Evolutionary conservation across 768 basidiomycete species (phyloP), one percentile per base, ranked within the genome.

Genomic region (Tephrocybe sp.): DNA sequence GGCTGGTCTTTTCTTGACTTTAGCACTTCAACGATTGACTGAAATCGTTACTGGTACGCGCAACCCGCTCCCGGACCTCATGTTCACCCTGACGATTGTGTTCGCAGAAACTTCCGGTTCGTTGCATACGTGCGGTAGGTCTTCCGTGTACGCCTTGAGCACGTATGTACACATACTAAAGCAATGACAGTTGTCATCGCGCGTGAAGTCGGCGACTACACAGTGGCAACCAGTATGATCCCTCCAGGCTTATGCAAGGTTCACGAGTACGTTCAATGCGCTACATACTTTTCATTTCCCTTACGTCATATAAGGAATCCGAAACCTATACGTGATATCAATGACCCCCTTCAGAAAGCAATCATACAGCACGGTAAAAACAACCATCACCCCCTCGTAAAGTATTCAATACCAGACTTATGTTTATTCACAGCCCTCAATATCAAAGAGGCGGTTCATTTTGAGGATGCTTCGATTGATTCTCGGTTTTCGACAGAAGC

Each of bases 401-500:
- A 15, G 13, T 34, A 5, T 38, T 38, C 16, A 47, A 42, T 42
- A 42, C 29, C 19, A 38, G 37, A 5, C 24, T 42, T 10, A 25
- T 41, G 16, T 16, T 36, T 44, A 45, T 15, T 3, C 43, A 8
- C 50, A 86, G 84, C 82, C 33, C 68, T 88, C 34, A 86, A 86
- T 59, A 75, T 80, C 15, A 86, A 85, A 59, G 80, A 83, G 53
- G 72, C 76, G 1, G 66, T 84, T 5, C 80, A 69, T 50, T 78
- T 78, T 53, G 78, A 81, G 33, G 84, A 88, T 62, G 79, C 81
- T 24, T 71, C 79, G 0, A 60, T 76, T 4, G 86, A 88, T 61
- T 77, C 84, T 5, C 79, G 83, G 27, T 88, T 86, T 61, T 78
- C 83, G 1, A 77, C 84, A 2, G 85, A 87, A 62, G 82, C 84